phyloP scores from a whole-genome alignment of 2,329 filamentous ascomycete species.

The Clarireedia hainanense region DNA sequence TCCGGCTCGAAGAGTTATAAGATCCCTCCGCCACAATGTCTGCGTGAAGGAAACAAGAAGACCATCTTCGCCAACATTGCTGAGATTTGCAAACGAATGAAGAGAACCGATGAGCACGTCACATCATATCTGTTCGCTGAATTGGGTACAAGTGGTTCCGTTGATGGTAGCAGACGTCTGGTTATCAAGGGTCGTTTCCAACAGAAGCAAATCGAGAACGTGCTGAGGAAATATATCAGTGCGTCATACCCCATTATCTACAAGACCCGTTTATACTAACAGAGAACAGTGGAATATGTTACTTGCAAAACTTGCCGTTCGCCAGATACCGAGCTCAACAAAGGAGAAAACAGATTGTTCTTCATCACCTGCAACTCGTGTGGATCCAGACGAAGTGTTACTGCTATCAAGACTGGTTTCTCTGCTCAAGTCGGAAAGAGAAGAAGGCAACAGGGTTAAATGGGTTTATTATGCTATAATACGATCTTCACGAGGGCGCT shows the following conservation, averaged over 20 bases:
- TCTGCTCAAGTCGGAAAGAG: constrained; percentile 98
- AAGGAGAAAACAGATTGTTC: constrained; percentile 98
- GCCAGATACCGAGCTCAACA: constrained; percentile 91
- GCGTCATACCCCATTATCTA: constrained; percentile 36
- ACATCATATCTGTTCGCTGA: constrained; percentile 97
- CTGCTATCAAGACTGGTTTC: constrained; percentile 99
- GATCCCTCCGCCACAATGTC: constrained; percentile 96
- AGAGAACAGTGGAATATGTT: constrained; percentile 70
- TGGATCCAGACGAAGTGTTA: constrained; percentile 77
- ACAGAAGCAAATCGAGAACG: constrained; percentile 98
- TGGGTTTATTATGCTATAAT: constrained; percentile 9
- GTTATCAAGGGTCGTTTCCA: constrained; percentile 99
- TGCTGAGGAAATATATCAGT: constrained; percentile 92
- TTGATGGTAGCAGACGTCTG: constrained; percentile 83
- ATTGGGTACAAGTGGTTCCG: constrained; percentile 92
- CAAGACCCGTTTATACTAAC: constrained; percentile 16
- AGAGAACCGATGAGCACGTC: constrained; percentile 95
- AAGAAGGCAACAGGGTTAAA: constrained; percentile 84
- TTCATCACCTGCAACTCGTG: constrained; percentile 96
- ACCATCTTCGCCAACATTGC: constrained; percentile 99
- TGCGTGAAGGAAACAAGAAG: constrained; percentile 99
- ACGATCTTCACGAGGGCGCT: background rate
- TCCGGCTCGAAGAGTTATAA: constrained; percentile 93
- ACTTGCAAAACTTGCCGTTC: constrained; percentile 98
- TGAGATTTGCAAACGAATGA: constrained; percentile 99